Conservation (phyloP, 805 yeast species). For the Tetrapisispora iriomotensis region DNA sequence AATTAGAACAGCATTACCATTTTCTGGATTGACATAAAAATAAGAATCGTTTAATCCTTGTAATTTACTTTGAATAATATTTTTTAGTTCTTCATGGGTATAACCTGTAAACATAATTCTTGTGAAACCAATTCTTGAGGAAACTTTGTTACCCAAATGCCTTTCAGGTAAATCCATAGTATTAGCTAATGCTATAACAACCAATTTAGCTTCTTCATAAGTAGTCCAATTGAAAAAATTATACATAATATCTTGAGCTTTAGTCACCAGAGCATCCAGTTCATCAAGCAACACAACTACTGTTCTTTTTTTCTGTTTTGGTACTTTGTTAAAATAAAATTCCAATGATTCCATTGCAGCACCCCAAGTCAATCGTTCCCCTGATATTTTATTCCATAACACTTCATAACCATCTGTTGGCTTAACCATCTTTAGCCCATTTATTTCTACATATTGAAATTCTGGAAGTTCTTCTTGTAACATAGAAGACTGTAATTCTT, state of each 20-base stretch:
- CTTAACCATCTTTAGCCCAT: constrained; percentile 74
- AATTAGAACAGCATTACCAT: constrained; percentile 30
- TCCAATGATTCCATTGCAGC: constrained; percentile 64
- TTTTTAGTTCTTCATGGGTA: constrained; percentile 63
- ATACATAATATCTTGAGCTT: constrained; percentile 76
- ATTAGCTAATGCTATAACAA: constrained; percentile 90
- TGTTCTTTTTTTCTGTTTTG: constrained; percentile 28
- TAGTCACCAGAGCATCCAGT: constrained; percentile 78
- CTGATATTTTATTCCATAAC: constrained; percentile 68
- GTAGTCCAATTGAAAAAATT: constrained; percentile 98
- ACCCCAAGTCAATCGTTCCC: constrained; percentile 46
- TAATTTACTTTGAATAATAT: constrained; percentile 64
- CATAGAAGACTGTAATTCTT: constrained; percentile 44
- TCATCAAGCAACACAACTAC: constrained; percentile 82
- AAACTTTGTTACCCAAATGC: constrained; percentile 72
- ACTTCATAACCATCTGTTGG: constrained; percentile 77
- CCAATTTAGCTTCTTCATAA: constrained; percentile 61
- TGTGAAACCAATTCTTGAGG: constrained; percentile 81
- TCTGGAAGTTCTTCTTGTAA: constrained; percentile 32
- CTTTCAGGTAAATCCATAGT: constrained; percentile 97
- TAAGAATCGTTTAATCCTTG: constrained; percentile 35
- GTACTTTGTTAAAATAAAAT: constrained; percentile 44
- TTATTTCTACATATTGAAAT: constrained; percentile 77
- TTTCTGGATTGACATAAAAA: constrained; percentile 29
- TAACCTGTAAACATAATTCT: constrained; percentile 87